Conservation (phyloP, 257 asterid genomes). For the Verbascum thapsus region DNA sequence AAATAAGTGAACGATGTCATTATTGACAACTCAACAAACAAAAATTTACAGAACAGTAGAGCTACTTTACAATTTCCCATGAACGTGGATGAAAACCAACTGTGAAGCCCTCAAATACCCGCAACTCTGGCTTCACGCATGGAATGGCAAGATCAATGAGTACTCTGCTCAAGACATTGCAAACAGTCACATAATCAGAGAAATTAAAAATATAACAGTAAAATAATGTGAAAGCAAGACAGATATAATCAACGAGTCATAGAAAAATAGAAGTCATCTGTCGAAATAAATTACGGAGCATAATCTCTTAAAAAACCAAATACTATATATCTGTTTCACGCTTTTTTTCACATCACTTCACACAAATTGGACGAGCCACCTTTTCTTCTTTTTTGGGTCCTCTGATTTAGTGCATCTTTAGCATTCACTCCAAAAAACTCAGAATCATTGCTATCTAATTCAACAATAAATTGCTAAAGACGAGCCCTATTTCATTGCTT, state of each 20-base stretch:
- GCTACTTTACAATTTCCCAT: constrained; percentile 79
- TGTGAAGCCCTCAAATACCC: constrained; percentile 93
- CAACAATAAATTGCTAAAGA: constrained; percentile 11
- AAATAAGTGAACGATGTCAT: constrained; percentile 20
- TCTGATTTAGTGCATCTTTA: constrained; percentile 20
- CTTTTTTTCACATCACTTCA: constrained; percentile 17
- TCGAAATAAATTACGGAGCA: not conserved
- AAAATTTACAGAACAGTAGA: constrained; percentile 27
- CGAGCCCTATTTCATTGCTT: not conserved
- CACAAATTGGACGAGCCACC: constrained; percentile 11
- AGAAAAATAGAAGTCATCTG: not conserved
- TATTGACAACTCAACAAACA: constrained; percentile 23
- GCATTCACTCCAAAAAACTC: not conserved
- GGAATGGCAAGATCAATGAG: constrained; percentile 89
- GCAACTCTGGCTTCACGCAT: constrained; percentile 72
- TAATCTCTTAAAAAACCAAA: constrained; percentile 7
- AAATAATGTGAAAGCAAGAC: not conserved
- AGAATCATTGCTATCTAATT: constrained; percentile 17
- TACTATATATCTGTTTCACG: constrained; percentile 5
- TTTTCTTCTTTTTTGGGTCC: not conserved
- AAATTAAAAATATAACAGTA: constrained; percentile 6
- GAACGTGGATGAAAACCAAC: constrained; percentile 94
- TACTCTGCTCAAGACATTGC: constrained; percentile 54
- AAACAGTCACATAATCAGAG: constrained; percentile 27
- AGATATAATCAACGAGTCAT: constrained; percentile 7